A percentile compares a stretch with the other conserved stretches of the same genome.
These are phyloP conservation scores for Saccharomycopsis babjevae DNA, from an alignment of 805 yeast species.

Conservation along the genomic window DNA sequence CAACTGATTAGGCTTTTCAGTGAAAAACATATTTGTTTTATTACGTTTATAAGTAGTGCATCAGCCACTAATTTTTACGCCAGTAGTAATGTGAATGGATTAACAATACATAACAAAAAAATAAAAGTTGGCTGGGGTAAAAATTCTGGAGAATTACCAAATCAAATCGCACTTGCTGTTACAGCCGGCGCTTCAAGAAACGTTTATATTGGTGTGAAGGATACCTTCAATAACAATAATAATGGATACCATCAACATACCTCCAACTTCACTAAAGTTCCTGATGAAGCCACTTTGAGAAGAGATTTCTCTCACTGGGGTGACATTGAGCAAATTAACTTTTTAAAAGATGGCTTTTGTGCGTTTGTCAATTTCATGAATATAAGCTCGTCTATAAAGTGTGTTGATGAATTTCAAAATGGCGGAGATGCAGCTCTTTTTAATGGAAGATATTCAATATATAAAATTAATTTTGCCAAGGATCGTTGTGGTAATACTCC, in stretches of 20 bases:
- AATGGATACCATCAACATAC: conserved; percentile 21
- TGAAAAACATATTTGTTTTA: conserved; percentile 51
- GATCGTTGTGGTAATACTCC: conserved; percentile 76
- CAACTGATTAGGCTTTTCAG: conserved; percentile 46
- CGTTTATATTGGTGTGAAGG: conserved; percentile 56
- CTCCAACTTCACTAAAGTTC: conserved; percentile 25
- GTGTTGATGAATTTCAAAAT: conserved; percentile 44
- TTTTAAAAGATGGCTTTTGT: conserved; percentile 57
- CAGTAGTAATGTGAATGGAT: conserved; percentile 46
- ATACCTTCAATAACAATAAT: conserved; percentile 27
- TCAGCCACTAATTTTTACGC: conserved; percentile 61
- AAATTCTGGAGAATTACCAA: conserved; percentile 50
- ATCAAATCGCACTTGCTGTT: conserved; percentile 49
- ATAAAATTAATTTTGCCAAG: conserved; percentile 60
- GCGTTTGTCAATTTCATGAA: conserved; percentile 65
- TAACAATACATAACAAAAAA: conserved; percentile 51
- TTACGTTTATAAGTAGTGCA: conserved; percentile 55
- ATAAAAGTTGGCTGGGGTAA: conserved; percentile 65
- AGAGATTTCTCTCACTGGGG: conserved; percentile 57
- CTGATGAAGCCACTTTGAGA: conserved; percentile 41
- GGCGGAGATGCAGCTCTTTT: conserved; percentile 27
- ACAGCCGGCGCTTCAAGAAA: conserved; percentile 71
- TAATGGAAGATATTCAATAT: conserved; percentile 37
- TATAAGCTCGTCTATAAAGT: conserved; percentile 51
- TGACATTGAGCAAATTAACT: conserved; percentile 66